Evolutionary conservation across 345 rosid genomes (phyloP).

Genomic region (Balakata baccata): DNA sequence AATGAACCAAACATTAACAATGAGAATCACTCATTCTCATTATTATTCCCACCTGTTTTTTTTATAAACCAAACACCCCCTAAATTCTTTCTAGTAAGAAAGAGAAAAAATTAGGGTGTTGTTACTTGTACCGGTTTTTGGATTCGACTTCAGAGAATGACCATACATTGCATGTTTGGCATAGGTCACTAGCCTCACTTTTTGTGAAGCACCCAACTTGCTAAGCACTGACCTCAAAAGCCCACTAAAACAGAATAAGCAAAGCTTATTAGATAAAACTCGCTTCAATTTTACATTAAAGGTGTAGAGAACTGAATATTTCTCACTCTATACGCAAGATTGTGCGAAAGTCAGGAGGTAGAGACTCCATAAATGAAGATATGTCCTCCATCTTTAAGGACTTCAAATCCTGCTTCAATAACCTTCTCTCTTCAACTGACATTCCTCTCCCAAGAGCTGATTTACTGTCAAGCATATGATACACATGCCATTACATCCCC

Average conservation of each 20-base stretch:
- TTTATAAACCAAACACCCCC: too few relatives aligned
- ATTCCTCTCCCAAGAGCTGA: constrained; percentile 63
- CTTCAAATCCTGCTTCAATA: constrained; percentile 61
- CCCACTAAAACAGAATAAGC: constrained; percentile 41
- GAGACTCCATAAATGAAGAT: constrained; percentile 84
- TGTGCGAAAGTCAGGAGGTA: constrained; percentile 69
- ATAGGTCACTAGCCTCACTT: constrained; percentile 57
- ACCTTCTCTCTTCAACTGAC: constrained; percentile 59
- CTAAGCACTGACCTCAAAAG: constrained; percentile 57
- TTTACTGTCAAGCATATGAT: constrained; percentile 50
- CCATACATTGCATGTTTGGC: constrained; percentile 65
- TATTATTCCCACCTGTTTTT: too few relatives aligned
- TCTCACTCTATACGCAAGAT: constrained; percentile 72
- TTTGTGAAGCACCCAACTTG: constrained; percentile 64
- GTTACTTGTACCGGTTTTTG: constrained; percentile 37
- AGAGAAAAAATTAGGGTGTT: not conserved
- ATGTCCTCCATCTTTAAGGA: constrained; percentile 69
- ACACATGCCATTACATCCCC: constrained; percentile 3
- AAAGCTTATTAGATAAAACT: constrained; percentile 1
- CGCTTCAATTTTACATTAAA: not conserved
- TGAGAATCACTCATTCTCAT: too few relatives aligned
- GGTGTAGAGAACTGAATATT: not conserved
- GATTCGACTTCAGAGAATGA: constrained; percentile 40
- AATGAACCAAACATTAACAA: too few relatives aligned
- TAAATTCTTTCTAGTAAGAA: not conserved